Percentiles rank a stretch among this genome's conserved stretches.
Conservation (phyloP, 805 yeast genomes). For the Blastobotrys attinorum region DNA sequence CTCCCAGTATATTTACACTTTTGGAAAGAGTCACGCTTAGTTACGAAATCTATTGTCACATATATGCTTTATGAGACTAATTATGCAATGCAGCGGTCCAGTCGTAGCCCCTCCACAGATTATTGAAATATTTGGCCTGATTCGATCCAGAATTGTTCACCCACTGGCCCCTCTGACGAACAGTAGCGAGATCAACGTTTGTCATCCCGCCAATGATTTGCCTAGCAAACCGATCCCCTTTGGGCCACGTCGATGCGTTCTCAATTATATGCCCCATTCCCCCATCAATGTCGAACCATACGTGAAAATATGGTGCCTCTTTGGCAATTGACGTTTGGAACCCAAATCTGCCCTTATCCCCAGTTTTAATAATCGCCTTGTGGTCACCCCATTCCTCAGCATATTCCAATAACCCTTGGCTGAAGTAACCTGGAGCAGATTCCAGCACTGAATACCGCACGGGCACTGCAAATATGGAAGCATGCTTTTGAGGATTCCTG, state of each 20-base stretch:
- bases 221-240: conserved; percentile 38
- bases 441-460: conserved; percentile 29
- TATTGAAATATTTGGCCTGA: background rate
- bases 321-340: conserved; percentile 33
- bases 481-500: conserved; percentile 28
- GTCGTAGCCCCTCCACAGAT: background rate
- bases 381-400: conserved; percentile 36
- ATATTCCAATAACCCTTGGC: conserved; percentile 33
- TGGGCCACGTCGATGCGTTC: conserved; percentile 36
- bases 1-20: too few relatives aligned
- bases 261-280: conserved; percentile 47
- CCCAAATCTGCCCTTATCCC: conserved; percentile 20
- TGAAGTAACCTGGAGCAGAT: conserved; percentile 36
- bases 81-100: background rate
- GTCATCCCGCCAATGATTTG: conserved; percentile 41
- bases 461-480: conserved; percentile 38
- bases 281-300: conserved; percentile 40
- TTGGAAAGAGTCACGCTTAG: too few relatives aligned
- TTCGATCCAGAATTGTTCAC: background rate
- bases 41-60: too few relatives aligned
- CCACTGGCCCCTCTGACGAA: conserved; percentile 30
- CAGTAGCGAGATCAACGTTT: conserved; percentile 30
- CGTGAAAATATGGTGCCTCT: conserved; percentile 45
- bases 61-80: too few relatives aligned
- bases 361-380: conserved; percentile 35